Evolutionary conservation across 495 filamentous ascomycete genomes (phyloP).

Genomic region (Neurospora sp.): DNA sequence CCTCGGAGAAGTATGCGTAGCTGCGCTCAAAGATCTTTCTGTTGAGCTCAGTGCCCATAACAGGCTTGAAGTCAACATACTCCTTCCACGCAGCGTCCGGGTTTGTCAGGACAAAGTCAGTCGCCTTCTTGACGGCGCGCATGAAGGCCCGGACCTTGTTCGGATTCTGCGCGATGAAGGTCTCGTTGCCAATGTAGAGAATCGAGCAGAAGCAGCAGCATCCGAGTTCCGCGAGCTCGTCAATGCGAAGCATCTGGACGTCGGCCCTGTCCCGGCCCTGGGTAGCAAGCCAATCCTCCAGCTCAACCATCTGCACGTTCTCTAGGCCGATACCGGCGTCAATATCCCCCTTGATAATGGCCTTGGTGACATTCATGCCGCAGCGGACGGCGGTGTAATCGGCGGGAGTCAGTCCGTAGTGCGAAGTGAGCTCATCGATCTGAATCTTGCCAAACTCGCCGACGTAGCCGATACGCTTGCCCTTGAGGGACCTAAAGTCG

Average conservation of each 20-base stretch:
- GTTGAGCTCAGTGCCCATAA: conserved; percentile 54
- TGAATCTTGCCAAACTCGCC: conserved; percentile 70
- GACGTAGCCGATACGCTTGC: conserved; percentile 63
- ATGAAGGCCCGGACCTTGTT: conserved; percentile 52
- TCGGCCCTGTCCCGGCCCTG: conserved; percentile 48
- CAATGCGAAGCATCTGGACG: conserved; percentile 65
- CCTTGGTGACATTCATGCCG: conserved; percentile 36
- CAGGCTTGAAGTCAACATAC: conserved; percentile 57
- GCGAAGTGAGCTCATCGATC: conserved; percentile 62
- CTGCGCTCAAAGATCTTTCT: conserved; percentile 64
- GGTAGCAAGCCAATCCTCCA: conserved; percentile 54
- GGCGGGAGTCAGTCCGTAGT: conserved; percentile 58
- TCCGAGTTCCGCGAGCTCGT: conserved; percentile 59
- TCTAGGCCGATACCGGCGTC: conserved; percentile 63
- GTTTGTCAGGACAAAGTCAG: conserved; percentile 52
- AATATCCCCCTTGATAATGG: conserved; percentile 55
- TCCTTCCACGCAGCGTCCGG: conserved; percentile 49
- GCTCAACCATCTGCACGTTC: conserved; percentile 66
- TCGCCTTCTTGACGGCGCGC: conserved; percentile 57
- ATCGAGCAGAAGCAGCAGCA: conserved; percentile 71
- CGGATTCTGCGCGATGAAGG: conserved; percentile 49
- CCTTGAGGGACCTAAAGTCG: conserved; percentile 53
- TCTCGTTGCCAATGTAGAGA: conserved; percentile 58
- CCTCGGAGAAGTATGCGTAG: conserved; percentile 59
- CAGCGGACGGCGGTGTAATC: conserved; percentile 60